Conservation (phyloP, 2,329 filamentous ascomycete species). For the Colletotrichum sp. region DNA sequence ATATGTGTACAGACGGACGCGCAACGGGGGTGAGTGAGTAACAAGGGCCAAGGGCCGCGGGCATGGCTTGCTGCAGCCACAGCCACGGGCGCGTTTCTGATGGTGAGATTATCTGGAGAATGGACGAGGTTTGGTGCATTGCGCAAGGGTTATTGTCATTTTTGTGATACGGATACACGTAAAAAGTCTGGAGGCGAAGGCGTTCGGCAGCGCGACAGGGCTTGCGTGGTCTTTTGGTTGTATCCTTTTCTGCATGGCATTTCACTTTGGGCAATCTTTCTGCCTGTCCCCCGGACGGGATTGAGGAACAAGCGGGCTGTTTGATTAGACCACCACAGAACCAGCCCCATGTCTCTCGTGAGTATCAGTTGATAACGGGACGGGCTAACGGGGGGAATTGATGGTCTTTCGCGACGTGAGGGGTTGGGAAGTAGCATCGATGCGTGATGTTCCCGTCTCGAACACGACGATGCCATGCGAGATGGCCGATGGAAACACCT, state of each 20-base stretch:
- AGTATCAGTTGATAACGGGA: neutral
- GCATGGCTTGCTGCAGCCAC: conserved; percentile 5
- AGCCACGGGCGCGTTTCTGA: conserved; percentile 2
- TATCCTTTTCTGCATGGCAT: neutral
- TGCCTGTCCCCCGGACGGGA: neutral
- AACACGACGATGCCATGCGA: conserved; percentile 7
- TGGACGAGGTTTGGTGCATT: neutral
- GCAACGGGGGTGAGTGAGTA: neutral
- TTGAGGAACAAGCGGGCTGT: neutral
- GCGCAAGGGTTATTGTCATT: neutral
- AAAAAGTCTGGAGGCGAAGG: neutral
- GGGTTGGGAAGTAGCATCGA: neutral
- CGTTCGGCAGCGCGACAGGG: neutral
- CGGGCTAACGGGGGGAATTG: neutral
- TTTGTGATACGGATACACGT: neutral
- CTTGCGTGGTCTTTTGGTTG: neutral
- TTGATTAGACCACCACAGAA: neutral
- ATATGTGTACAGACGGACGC: neutral
- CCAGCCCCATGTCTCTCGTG: neutral
- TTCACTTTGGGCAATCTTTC: neutral
- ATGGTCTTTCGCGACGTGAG: neutral
- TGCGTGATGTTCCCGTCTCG: neutral
- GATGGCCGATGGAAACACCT: conserved; percentile 7
- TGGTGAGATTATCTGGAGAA: neutral
- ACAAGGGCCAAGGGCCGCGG: neutral